Conservation (phyloP, 2,329 filamentous ascomycete species). For the Fusarium sp. region DNA sequence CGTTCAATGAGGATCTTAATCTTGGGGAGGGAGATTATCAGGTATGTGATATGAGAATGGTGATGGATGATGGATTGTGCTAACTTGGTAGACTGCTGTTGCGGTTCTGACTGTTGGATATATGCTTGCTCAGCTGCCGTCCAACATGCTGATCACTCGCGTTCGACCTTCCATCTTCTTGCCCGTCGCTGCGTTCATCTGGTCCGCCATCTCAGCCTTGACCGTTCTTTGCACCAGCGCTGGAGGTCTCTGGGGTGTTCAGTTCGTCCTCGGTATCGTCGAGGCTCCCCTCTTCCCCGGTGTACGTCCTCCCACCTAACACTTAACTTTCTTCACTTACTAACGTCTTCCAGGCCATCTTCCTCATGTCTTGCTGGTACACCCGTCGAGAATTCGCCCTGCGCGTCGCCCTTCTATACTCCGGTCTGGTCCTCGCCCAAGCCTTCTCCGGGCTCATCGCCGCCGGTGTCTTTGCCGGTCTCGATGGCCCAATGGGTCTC, state of each 20-base stretch:
- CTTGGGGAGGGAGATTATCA: conserved; percentile 32
- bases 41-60: not conserved
- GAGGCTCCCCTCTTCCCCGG: conserved; percentile 30
- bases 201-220: conserved; percentile 25
- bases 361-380: conserved; percentile 65
- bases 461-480: conserved; percentile 62
- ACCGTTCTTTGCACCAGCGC: conserved; percentile 24
- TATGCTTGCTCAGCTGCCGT: conserved; percentile 30
- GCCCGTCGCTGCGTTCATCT: conserved; percentile 18
- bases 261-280: conserved; percentile 27
- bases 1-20: conserved; percentile 28
- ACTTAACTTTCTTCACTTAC: fast-evolving
- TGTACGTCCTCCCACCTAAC: not conserved
- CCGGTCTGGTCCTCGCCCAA: conserved; percentile 70
- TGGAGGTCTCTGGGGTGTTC: conserved; percentile 20
- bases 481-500: conserved; percentile 56
- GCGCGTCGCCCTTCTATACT: conserved; percentile 64
- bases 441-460: conserved; percentile 71
- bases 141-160: conserved; percentile 31
- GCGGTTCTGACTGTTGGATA: conserved; percentile 28
- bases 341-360: not conserved
- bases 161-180: conserved; percentile 21
- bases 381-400: conserved; percentile 70
- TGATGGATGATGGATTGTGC: not conserved
- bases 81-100: conserved; percentile 19